Base-by-base conservation (phyloP, 1,139 yeast genomes). In the Blastobotrys apis region DNA sequence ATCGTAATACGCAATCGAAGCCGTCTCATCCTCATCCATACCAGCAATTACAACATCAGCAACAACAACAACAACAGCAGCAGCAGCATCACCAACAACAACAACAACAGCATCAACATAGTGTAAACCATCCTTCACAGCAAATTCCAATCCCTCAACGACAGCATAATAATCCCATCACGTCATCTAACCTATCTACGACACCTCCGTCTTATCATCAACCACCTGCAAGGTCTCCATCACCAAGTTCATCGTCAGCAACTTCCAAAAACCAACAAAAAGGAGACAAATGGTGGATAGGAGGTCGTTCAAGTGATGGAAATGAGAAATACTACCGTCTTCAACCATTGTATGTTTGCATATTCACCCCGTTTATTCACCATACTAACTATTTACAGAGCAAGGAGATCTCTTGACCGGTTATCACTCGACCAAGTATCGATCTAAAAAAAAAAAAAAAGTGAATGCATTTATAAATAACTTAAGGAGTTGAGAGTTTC, bases 231-330 rank as follows among this genome's bases (percentile, higher is more conserved):
- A 23, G 10, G 10, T 6, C 26, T 6, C 26, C 26, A 10, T 23
- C 13, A 37, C 34, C 23, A 35, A 17, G 36, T 15, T 29, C 32
- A 15, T 9, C 5, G 15, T 3, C 40, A 29, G 17, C 16, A 6
- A 12, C 40, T 21, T 39, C 41, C 26, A 31, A 27, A 20, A 37
- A n/a, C 42, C 19, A 34, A 41, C 26, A 41, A 19, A 15, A 33
- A 21, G 35, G 48, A 12, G 60, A 56, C 36, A 58, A 58, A 42
- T 59, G 63, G 63, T 60, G 65, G 65, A 59, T 61, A 25, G 65
- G 65, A 4, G 63, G 64, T 5, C 45, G 58, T 21, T 50, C 63
- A 2, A 46, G 60, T 16, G 64, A 60, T 41, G 65, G 65, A 15
- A 53, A 53, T 31, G 65, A 60, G 45, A 46, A 52, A 33, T 61